Evolutionary conservation across 176 grass and related monocot species (phyloP).

Genomic region (Cenchrus americanus): DNA sequence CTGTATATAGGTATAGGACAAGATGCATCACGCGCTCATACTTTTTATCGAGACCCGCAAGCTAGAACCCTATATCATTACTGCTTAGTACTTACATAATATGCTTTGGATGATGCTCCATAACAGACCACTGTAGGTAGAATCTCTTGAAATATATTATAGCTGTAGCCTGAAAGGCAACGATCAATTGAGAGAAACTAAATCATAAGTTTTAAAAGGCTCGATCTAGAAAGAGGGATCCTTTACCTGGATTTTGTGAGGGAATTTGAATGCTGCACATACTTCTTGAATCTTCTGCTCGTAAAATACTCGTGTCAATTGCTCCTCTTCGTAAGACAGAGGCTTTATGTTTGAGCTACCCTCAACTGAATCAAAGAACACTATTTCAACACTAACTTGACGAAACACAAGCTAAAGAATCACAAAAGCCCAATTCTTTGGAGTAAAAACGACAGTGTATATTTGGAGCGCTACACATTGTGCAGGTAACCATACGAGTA

Average conservation of each 20-base stretch:
- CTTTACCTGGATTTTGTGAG: conserved; percentile 89
- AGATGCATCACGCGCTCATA: background rate
- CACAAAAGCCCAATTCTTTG: conserved; percentile 36
- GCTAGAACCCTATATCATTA: background rate
- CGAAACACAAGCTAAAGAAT: background rate
- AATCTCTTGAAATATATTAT: conserved; percentile 99
- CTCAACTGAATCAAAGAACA: conserved; percentile 47
- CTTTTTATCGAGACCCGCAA: conserved; percentile 10
- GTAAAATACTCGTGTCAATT: conserved; percentile 77
- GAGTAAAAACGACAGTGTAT: background rate
- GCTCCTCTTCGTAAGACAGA: conserved; percentile 86
- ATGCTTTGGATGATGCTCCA: conserved; percentile 97
- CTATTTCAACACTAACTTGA: conserved; percentile 26
- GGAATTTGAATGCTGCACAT: conserved; percentile 90
- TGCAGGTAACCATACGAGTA: background rate
- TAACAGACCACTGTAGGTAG: conserved; percentile 91
- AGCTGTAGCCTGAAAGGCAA: conserved; percentile 75
- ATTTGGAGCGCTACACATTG: background rate
- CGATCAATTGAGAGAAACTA: conserved; percentile 3
- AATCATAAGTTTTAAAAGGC: conserved; percentile 16
- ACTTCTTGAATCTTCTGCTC: conserved; percentile 99
- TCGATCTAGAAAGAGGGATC: conserved; percentile 12
- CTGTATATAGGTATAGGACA: background rate
- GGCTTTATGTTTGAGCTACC: conserved; percentile 56
- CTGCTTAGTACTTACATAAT: conserved; percentile 80